Conservation (phyloP, 768 basidiomycete genomes). For the Rhizopogon rudus region DNA sequence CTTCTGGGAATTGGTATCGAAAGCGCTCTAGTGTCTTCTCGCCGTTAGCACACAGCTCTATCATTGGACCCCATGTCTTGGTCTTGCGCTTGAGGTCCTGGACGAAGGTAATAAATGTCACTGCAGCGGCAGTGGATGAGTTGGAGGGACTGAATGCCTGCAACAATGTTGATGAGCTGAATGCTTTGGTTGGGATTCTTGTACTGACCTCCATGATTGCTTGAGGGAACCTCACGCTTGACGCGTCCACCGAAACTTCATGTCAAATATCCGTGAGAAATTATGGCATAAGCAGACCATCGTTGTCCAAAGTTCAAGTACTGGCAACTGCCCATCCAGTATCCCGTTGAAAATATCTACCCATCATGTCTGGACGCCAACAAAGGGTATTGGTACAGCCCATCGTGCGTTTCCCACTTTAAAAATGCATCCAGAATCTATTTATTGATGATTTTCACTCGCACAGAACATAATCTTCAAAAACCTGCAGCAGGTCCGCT, state of each 20-base stretch:
- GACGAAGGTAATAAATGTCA: conserved; percentile 98
- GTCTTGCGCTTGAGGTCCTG: conserved; percentile 98
- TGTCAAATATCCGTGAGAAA: conserved; percentile 14
- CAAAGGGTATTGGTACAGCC: conserved; percentile 99
- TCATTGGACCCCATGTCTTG: conserved; percentile 94
- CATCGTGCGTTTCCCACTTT: conserved; percentile 63
- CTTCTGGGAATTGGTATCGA: conserved; percentile 92
- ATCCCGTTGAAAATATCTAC: conserved; percentile 5
- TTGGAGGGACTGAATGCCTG: conserved; percentile 72
- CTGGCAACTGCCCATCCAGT: background rate
- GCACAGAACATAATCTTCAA: conserved; percentile 94
- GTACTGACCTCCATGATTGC: conserved; percentile 24
- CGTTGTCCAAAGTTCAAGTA: background rate
- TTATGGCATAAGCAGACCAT: conserved; percentile 14
- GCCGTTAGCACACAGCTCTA: conserved; percentile 89
- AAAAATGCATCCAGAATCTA: background rate
- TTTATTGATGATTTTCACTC: conserved; percentile 7
- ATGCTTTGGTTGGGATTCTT: background rate
- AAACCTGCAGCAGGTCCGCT: conserved; percentile 79
- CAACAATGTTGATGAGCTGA: background rate
- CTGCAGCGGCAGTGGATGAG: conserved; percentile 96
- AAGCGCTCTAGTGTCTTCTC: conserved; percentile 98
- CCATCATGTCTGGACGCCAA: conserved; percentile 85
- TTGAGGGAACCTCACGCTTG: conserved; percentile 9
- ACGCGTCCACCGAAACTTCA: conserved; percentile 14